Conservation (phyloP, 1,139 yeast genomes). For the Kodamaea plutei region DNA sequence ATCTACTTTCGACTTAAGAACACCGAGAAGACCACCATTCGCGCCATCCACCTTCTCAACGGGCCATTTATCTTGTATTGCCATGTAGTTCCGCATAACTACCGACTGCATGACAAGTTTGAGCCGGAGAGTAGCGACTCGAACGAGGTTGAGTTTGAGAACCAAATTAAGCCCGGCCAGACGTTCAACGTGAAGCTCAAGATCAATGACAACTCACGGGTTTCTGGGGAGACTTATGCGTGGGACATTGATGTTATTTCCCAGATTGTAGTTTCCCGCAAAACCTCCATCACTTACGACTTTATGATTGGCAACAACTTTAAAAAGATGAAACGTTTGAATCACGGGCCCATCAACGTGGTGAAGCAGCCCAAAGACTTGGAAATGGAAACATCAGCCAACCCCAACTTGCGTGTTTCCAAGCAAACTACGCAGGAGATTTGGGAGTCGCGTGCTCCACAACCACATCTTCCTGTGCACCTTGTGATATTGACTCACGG, state of each 20-base stretch:
- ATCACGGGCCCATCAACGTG: conserved; percentile 18
- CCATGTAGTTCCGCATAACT: conserved; percentile 54
- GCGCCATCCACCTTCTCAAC: conserved; percentile 52
- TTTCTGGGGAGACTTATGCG: conserved; percentile 12
- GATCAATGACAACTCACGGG: conserved; percentile 43
- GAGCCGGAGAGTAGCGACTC: conserved; percentile 22
- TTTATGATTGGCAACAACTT: conserved; percentile 28
- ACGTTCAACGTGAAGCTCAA: conserved; percentile 45
- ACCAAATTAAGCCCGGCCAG: conserved; percentile 60
- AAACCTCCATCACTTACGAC: conserved; percentile 16
- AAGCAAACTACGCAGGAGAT: conserved; percentile 17
- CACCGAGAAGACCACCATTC: conserved; percentile 43
- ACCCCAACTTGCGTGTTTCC: conserved; percentile 13
- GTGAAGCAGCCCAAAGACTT: conserved; percentile 5
- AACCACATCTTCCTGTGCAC: conserved; percentile 16
- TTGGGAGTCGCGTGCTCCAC: conserved; percentile 16
- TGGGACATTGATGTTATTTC: conserved; percentile 22
- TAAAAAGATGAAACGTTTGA: conserved; percentile 27
- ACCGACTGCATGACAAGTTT: conserved; percentile 29
- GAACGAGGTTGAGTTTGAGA: conserved; percentile 34
- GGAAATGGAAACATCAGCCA: conserved; percentile 7
- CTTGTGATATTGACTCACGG: conserved; percentile 23
- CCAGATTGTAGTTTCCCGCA: conserved; percentile 20
- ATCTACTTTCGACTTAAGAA: conserved; percentile 47
- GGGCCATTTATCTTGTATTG: conserved; percentile 61